Conservation (phyloP, 768 basidiomycete genomes). For the Tricholomella constricta region DNA sequence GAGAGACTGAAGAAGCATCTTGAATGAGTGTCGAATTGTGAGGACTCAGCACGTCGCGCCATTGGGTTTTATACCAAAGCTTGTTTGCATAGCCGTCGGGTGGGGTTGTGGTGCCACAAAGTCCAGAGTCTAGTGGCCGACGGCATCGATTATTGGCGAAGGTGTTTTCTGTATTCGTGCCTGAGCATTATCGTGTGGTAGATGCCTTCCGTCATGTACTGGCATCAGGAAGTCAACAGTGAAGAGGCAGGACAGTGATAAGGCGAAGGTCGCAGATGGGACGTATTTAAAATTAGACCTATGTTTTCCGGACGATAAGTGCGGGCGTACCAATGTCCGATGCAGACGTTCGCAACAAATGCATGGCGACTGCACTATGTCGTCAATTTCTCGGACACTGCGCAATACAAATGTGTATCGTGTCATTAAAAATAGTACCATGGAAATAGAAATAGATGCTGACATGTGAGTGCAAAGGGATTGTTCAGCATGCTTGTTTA, state of each 20-base stretch:
- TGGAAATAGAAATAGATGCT: not conserved
- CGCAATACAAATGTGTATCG: not conserved
- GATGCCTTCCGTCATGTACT: not conserved
- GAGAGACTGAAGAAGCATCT: slow-evolving; percentile 11
- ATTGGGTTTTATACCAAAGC: not conserved
- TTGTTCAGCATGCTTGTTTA: not conserved
- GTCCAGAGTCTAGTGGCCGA: not conserved
- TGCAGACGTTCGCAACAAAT: not conserved
- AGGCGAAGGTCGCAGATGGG: not conserved
- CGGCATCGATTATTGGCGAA: not conserved
- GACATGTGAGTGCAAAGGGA: not conserved
- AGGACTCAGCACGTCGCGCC: not conserved
- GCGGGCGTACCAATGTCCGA: not conserved
- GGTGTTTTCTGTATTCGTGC: not conserved
- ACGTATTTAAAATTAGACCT: not conserved
- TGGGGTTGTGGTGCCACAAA: not conserved
- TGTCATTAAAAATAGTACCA: no score
- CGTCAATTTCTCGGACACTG: not conserved
- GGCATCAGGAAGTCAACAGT: not conserved
- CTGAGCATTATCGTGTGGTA: not conserved
- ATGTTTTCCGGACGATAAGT: not conserved
- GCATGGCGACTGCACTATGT: not conserved
- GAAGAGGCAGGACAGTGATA: not conserved
- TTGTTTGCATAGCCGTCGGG: not conserved
- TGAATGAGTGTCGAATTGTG: slow-evolving; percentile 4